Base-by-base conservation (phyloP, 2,329 filamentous ascomycete species). In the Sarocladiaceae sp. region DNA sequence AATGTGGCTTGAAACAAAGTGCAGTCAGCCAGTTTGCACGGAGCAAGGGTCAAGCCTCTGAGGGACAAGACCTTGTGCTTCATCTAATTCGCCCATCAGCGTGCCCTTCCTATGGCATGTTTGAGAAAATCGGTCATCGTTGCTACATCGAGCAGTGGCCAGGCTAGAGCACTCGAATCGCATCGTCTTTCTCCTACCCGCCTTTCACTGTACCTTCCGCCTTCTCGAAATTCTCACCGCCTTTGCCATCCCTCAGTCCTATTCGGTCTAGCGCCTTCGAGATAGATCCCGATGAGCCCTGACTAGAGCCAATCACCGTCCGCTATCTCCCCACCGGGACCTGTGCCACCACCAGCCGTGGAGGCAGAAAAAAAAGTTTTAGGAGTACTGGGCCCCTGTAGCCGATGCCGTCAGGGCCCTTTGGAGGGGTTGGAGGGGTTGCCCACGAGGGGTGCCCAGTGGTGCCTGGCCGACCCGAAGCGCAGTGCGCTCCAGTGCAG, bases 201-300 rank as follows among this genome's bases (percentile, higher is more conserved):
- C 16, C 15, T 15, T 19, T 13, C 19, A 15, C 21, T 12, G 18
- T 19, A 13, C 19, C 33, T 12, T 11, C 42, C n/a, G 23, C 35
- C 12, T 23, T 13, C 19, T 9, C 26, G 40, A 20, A 24, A 24
- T 29, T 20, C 45, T 49, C 47, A 51, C 49, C 49, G 49, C 49
- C 46, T 46, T 48, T 31, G 43, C 29, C 26, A 40, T 31, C 27
- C 15, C 0, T 24, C 34, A 39, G 18, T 46, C 50, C 23, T 10
- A 24, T 45, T 12, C 3, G 45, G 53, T 9, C 43, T 55, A 53
- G 53, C 48, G 50, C 18, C 1, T n/a, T 3, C 6, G 19, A 43
- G 52, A 57, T 56, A 55, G 50, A 42, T 37, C 43, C 39, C 45
- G 53, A 56, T 54, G 56, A 55, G 51, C 45, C 48, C 33, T 39